Evolutionary conservation across 1,284 basidiomycete species (phyloP), one percentile per base, ranked within the genome.

Genomic region (Nidula niveotomentosa): DNA sequence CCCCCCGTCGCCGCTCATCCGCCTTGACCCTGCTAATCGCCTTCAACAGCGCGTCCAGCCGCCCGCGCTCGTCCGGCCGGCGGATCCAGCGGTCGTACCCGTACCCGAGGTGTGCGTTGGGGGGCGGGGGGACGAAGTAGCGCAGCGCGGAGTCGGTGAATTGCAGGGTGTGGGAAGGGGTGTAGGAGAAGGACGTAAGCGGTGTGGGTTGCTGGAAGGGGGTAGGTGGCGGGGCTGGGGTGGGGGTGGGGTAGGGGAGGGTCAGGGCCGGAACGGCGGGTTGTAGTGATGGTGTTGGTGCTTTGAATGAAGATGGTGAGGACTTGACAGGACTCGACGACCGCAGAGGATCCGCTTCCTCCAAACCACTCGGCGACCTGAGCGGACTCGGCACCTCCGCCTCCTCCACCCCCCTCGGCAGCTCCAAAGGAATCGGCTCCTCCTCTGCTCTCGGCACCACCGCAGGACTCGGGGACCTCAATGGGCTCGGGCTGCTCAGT

Each of bases 81-180:
- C 81, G 80, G 9, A 81, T 73, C 85, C 90, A 94, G 7, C 78
- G 73, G 10, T 91, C 81, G 64, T 88, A 90, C 0, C 83, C 86
- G 69, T 87, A 82, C 0, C 71, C 69, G 7, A 92, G 76, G 55
- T 87, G 77, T 1, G 87, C 86, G 8, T 79, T 76, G 5, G 64
- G 63, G 3, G 86, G 86, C 6, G 91, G 90, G 49, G 82, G 76
- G 39, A 82, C 74, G 61, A 84, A 91, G 66, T 88, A 90, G 46
- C 84, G 79, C 69, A 93, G 61, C 0, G 89, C 84, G 10, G 84
- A 79, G 65, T 93, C 77, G 13, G 77, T 77, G 66, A 89, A 90
- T 54, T 83, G 75, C 35, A 86, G 77, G n/a, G 70, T 70, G 45
- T 79, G 83, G 5, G 69, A 66, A 8, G 78, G 68, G 13, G 76